phyloP scores from a whole-genome alignment of 208 protist genomes.

The Leishmania martiniquensis region DNA sequence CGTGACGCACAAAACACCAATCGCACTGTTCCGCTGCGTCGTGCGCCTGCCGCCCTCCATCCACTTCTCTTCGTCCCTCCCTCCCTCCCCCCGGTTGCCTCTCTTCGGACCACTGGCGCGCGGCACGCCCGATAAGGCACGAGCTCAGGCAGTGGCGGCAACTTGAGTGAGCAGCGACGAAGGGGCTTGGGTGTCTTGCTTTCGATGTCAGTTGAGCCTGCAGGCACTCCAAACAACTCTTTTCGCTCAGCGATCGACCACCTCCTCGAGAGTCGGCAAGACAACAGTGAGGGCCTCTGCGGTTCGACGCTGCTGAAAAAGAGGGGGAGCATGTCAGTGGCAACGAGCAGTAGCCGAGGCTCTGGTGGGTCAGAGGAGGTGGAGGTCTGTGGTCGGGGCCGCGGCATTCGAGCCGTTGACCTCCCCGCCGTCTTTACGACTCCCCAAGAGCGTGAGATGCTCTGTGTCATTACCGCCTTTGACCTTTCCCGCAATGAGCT shows the following conservation, averaged over 20 bases:
- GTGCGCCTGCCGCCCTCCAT: no score
- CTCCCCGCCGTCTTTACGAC: slow-evolving; percentile 68
- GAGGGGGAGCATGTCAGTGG: slow-evolving; percentile 1
- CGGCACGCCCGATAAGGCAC: neutral
- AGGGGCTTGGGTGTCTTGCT: neutral
- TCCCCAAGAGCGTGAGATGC: slow-evolving; percentile 52
- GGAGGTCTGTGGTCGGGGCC: slow-evolving; percentile 69
- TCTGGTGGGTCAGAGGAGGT: slow-evolving; percentile 40
- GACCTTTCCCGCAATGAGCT: slow-evolving; percentile 87
- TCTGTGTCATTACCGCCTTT: slow-evolving; percentile 76
- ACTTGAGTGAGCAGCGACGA: neutral
- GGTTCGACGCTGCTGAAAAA: neutral
- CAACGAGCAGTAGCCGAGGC: slow-evolving; percentile 23
- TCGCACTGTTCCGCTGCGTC: no score
- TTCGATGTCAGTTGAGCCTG: neutral
- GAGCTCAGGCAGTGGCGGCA: neutral
- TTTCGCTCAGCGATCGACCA: neutral
- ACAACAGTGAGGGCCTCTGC: neutral
- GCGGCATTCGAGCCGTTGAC: slow-evolving; percentile 78
- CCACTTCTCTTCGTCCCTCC: neutral
- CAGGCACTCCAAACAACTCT: neutral
- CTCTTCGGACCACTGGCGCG: neutral
- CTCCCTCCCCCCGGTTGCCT: neutral
- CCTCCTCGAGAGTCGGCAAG: neutral
- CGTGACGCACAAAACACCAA: neutral